Percentiles rank a stretch among this genome's conserved stretches.
Conservation (phyloP, 1,284 basidiomycete species). For the Ceratobasidium sp. region DNA sequence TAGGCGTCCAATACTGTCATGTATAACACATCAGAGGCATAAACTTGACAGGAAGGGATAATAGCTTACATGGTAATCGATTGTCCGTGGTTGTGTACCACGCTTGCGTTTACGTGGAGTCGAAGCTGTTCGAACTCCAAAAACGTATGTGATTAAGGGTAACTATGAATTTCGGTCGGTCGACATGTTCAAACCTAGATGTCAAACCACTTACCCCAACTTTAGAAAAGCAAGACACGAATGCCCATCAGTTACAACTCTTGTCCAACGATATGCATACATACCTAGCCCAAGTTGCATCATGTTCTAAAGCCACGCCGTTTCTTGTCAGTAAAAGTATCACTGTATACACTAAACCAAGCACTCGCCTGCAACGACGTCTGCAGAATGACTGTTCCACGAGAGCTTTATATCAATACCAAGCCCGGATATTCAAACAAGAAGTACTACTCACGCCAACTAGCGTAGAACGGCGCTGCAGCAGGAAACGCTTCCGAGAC, state of each 20-base stretch:
- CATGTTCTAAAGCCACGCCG: constrained; percentile 23
- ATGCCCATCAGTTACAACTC: background rate
- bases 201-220: constrained; percentile 35
- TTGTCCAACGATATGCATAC: constrained; percentile 55
- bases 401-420: background rate
- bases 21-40: constrained; percentile 42
- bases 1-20: constrained; percentile 43
- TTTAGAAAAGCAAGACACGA: background rate
- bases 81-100: constrained; percentile 58
- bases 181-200: background rate
- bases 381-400: constrained; percentile 39
- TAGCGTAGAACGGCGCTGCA: constrained; percentile 59
- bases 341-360: background rate
- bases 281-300: constrained; percentile 45
- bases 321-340: no score
- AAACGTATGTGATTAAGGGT: constrained; percentile 42
- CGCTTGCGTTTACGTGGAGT: constrained; percentile 58
- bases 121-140: constrained; percentile 53
- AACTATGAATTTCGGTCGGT: constrained; percentile 9
- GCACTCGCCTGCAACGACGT: constrained; percentile 40
- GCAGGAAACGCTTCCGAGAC: constrained; percentile 58
- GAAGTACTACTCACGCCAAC: constrained; percentile 27
- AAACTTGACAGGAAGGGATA: background rate
- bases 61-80: constrained; percentile 53
- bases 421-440: background rate